Evolutionary conservation across 495 filamentous ascomycete species (phyloP).

Genomic region (Penicillium malachiteum): DNA sequence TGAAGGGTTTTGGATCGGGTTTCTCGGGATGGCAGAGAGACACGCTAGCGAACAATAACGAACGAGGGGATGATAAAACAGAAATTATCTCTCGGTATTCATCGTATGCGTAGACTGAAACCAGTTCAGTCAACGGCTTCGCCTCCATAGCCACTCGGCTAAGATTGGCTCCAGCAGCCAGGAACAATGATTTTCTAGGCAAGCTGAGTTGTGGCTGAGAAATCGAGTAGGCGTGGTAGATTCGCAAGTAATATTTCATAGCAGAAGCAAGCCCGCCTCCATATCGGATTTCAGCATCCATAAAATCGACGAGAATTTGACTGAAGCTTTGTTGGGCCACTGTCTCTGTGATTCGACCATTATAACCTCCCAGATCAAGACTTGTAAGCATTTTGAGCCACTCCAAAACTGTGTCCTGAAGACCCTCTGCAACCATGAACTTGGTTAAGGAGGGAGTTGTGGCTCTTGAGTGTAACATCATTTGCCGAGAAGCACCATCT

Average conservation of each 20-base stretch:
- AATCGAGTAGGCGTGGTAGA: conserved; percentile 22
- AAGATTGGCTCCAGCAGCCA: conserved; percentile 24
- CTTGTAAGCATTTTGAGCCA: conserved; percentile 37
- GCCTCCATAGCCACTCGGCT: conserved; percentile 22
- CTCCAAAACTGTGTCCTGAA: conserved; percentile 30
- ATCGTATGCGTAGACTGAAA: conserved; percentile 30
- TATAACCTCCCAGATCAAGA: conserved; percentile 27
- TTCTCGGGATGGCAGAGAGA: conserved; percentile 36
- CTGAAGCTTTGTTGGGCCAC: conserved; percentile 22
- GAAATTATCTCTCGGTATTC: conserved; percentile 28
- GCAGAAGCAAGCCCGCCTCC: conserved; percentile 35
- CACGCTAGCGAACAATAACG: conserved; percentile 24
- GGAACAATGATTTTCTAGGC: conserved; percentile 22
- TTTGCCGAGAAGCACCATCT: conserved; percentile 23
- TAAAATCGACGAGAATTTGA: conserved; percentile 28
- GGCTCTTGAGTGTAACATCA: conserved; percentile 26
- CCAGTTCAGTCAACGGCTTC: conserved; percentile 14
- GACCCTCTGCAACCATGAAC: conserved; percentile 42
- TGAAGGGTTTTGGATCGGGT: conserved; percentile 32
- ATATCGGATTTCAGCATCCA: conserved; percentile 36
- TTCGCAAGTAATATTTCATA: conserved; percentile 29
- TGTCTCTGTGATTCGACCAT: conserved; percentile 24
- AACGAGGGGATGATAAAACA: conserved; percentile 22
- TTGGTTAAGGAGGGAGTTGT: conserved; percentile 26
- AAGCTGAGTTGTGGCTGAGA: conserved; percentile 4